Evolutionary conservation across 2,329 filamentous ascomycete genomes (phyloP), one percentile per base, ranked within the genome.

Genomic region (Sclerotinia trifoliorum): DNA sequence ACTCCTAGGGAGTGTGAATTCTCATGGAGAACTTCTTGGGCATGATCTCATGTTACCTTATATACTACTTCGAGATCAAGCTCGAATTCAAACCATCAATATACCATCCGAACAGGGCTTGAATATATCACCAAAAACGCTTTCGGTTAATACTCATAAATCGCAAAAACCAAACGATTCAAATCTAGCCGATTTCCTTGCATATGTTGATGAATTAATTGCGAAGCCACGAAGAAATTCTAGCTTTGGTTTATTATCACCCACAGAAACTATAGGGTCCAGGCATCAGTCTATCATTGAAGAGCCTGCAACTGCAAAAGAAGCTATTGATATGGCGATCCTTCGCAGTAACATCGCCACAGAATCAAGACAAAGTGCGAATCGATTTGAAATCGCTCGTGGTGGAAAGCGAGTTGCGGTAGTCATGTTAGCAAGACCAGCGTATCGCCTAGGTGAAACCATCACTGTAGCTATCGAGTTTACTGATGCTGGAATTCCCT

Each of bases 31-130:
- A 75, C 90, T 96, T 46, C 84, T 97, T 19, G 93, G 93, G 1
- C 94, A 99, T 78, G 94, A 99, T 78, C 83, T 99, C 19, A 96
- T 97, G 90, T 90, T 88, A 51, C 95, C 95, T 0, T 97, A 98
- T 76, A 91, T 98, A 42, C 83, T 98, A 65, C 84, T 98, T 56
- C 89, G 89, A 67, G 94, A 98, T 75, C 87, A 92, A 78, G 94
- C 95, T 44, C 71, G 70, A 32, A 72, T 78, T 24, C 70, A 74
- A 66, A 67, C 68, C 11, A 66, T 77, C 48, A 74, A 73, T 69
- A 75, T 64, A 64, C 71, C 39, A 69, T 64, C 67, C 13, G 54
- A 60, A 5, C 60, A 67, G 35, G 67, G 32, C 60, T 60, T 61
- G 17, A 69, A 69, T 17, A 49, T 60, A n/a, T 32, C 56, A 26